Evolutionary conservation across 345 rosid genomes (phyloP).

Genomic region (Bruguiera sexangula): DNA sequence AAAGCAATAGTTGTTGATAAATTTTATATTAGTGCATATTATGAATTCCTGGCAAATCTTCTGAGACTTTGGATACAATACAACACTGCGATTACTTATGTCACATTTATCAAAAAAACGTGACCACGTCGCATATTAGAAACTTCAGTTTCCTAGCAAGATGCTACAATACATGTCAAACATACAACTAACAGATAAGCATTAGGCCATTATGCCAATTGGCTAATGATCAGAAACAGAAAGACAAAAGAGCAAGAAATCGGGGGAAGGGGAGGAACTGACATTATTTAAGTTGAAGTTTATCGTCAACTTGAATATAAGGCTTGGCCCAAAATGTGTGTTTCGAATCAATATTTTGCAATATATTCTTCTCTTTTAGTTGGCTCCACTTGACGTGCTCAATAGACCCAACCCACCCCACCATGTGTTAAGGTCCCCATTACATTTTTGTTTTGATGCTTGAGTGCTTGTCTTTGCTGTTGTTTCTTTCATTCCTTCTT

Average conservation of each 20-base stretch:
- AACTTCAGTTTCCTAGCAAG: constrained; percentile 3
- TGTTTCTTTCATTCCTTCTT: constrained; percentile 42
- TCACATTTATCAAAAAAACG: too few relatives aligned
- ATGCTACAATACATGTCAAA: neutral
- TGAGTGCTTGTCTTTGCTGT: constrained; percentile 58
- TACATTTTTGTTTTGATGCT: constrained; percentile 44
- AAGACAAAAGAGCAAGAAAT: neutral
- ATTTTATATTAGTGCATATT: too few relatives aligned
- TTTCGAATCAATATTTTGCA: constrained; percentile 53
- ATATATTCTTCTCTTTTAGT: constrained; percentile 44
- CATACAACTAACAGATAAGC: constrained; percentile 6
- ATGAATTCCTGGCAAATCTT: too few relatives aligned
- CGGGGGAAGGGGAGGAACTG: neutral
- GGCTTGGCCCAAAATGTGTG: constrained; percentile 32
- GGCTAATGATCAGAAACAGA: neutral
- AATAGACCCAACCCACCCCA: constrained; percentile 30
- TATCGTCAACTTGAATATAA: constrained; percentile 4
- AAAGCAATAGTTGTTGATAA: too few relatives aligned
- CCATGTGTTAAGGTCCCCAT: constrained; percentile 91
- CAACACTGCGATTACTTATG: too few relatives aligned
- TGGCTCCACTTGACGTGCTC: constrained; percentile 56
- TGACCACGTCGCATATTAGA: neutral
- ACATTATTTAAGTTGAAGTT: neutral
- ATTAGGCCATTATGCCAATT: neutral
- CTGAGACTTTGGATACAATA: too few relatives aligned